These are phyloP conservation scores for Strobilomyces confusus DNA, from an alignment of 768 basidiomycete species.

Conservation along the genomic window DNA sequence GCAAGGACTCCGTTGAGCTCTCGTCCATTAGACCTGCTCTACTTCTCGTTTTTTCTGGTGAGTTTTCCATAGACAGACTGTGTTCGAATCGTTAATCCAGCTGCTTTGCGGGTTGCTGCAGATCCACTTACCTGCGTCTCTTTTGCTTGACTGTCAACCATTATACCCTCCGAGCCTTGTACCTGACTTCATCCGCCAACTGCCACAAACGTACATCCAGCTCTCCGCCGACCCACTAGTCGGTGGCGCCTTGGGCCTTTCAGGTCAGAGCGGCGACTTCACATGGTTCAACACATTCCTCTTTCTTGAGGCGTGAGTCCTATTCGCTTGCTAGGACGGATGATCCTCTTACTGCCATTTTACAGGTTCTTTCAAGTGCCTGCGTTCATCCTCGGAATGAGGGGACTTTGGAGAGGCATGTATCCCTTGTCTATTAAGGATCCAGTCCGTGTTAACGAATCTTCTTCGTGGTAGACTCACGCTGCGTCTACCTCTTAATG, in stretches of 20 bases:
- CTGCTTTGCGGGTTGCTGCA: slow-evolving; percentile 14
- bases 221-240: slow-evolving; percentile 68
- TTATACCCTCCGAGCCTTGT: slow-evolving; percentile 53
- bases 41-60: slow-evolving; percentile 69
- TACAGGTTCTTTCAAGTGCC: slow-evolving; percentile 66
- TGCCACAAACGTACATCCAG: slow-evolving; percentile 49
- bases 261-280: slow-evolving; percentile 34
- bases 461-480: slow-evolving; percentile 38
- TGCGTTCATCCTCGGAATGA: slow-evolving; percentile 66
- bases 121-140: slow-evolving; percentile 66
- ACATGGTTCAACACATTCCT: slow-evolving; percentile 67
- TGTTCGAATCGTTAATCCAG: not conserved
- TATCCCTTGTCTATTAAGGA: not conserved
- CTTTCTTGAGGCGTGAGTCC: slow-evolving; percentile 53
- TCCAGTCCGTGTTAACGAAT: not conserved
- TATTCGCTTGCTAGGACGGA: not conserved
- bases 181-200: slow-evolving; percentile 41
- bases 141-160: slow-evolving; percentile 68
- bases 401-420: slow-evolving; percentile 54
- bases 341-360: not conserved
- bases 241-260: slow-evolving; percentile 44
- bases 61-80: slow-evolving; percentile 13
- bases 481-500: slow-evolving; percentile 56
- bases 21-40: slow-evolving; percentile 63
- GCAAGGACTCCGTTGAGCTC: slow-evolving; percentile 39